A percentile compares a stretch with the other conserved stretches of the same genome.
These are phyloP conservation scores for Gastrolobium bilobum DNA, from an alignment of 306 rosid species.

Conservation along the genomic window DNA sequence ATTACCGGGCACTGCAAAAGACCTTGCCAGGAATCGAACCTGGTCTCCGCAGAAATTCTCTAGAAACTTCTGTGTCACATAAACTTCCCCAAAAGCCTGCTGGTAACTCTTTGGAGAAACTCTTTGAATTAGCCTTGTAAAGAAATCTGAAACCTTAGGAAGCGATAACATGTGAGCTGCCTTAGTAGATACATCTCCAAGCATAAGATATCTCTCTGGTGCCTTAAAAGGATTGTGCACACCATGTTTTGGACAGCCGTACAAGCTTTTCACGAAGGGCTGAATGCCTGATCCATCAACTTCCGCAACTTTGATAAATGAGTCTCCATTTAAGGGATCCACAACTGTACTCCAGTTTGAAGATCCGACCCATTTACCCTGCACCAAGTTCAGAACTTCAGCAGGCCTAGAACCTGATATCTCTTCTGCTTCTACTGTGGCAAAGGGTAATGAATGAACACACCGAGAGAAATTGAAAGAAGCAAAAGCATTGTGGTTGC, in stretches of 20 bases:
- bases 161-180: conserved; percentile 91
- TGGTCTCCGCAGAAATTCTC: conserved; percentile 95
- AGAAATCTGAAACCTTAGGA: conserved; percentile 92
- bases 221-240: conserved; percentile 95
- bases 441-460: conserved; percentile 66
- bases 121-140: conserved; percentile 89
- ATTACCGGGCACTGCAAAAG: conserved; percentile 94
- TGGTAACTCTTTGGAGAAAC: conserved; percentile 98
- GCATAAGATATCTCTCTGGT: conserved; percentile 93
- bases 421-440: conserved; percentile 82
- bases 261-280: conserved; percentile 92
- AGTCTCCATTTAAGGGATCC: conserved; percentile 97
- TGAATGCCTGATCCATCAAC: conserved; percentile 82
- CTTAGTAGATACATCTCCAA: conserved; percentile 84
- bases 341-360: conserved; percentile 69
- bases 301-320: conserved; percentile 92
- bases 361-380: conserved; percentile 89
- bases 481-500: conserved; percentile 37
- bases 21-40: conserved; percentile 97
- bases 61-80: conserved; percentile 84
- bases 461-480: conserved; percentile 61
- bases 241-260: conserved; percentile 95
- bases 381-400: conserved; percentile 91
- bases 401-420: conserved; percentile 86
- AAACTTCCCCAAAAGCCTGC: conserved; percentile 89